These are phyloP conservation scores for Fraxinus sp. DNA, from an alignment of 305 asterid genomes.

Conservation along the genomic window DNA sequence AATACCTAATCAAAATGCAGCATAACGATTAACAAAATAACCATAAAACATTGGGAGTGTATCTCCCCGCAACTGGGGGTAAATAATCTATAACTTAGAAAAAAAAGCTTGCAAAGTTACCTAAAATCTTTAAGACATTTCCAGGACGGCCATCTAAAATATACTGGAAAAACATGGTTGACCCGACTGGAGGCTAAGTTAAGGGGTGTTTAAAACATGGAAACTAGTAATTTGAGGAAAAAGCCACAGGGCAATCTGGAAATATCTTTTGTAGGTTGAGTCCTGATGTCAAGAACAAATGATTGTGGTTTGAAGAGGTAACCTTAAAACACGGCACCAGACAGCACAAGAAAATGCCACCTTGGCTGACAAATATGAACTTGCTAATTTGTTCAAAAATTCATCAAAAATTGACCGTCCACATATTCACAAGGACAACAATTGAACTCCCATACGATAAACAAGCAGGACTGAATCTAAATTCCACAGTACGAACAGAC, in stretches of 20 bases:
- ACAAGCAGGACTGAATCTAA: neutral
- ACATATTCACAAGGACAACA: neutral
- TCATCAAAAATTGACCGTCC: neutral
- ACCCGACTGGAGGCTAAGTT: neutral
- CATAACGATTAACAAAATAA: neutral
- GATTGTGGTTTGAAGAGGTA: neutral
- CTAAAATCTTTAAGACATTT: neutral
- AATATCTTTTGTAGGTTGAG: neutral
- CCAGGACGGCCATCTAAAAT: neutral
- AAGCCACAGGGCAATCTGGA: neutral
- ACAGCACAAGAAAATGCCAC: neutral
- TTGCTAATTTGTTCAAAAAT: neutral
- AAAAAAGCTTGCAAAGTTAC: neutral
- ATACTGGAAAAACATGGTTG: neutral
- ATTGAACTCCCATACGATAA: neutral
- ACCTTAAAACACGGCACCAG: neutral
- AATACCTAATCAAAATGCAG: neutral
- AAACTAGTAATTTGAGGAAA: neutral
- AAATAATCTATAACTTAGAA: neutral
- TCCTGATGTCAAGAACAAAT: neutral
- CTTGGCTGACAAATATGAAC: neutral
- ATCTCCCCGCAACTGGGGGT: neutral
- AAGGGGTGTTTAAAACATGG: neutral
- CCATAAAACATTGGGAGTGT: neutral
- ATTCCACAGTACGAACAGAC: neutral